A percentile compares a stretch with the other conserved stretches of the same genome.
These are phyloP conservation scores for Leccinum boreale DNA, from an alignment of 768 basidiomycete genomes.

Conservation along the genomic window DNA sequence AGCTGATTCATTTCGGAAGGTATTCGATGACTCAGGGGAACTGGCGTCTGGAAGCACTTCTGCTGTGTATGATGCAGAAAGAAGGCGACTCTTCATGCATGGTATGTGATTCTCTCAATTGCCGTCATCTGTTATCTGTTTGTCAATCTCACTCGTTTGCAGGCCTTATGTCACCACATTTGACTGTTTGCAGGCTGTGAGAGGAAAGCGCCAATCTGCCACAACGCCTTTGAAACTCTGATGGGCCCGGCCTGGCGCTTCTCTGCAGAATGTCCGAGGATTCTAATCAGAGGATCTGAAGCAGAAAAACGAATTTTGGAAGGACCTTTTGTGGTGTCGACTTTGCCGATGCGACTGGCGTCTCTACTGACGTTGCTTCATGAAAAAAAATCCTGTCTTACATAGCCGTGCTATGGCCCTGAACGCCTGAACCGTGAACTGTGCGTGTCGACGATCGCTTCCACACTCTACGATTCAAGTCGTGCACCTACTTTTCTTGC, in stretches of 20 bases:
- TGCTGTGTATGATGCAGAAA: constrained; percentile 51
- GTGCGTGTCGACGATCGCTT: background rate
- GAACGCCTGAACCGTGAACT: background rate
- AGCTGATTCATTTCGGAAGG: constrained; percentile 33
- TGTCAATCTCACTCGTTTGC: constrained; percentile 4
- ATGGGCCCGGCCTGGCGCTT: background rate
- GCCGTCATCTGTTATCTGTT: background rate
- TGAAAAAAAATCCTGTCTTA: background rate
- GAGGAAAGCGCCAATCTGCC: background rate
- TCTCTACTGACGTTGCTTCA: background rate
- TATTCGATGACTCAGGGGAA: constrained; percentile 66
- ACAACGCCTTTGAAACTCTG: background rate
- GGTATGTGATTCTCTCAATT: constrained; percentile 38
- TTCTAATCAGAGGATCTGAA: background rate
- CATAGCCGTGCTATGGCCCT: background rate
- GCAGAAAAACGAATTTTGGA: background rate
- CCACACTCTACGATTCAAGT: background rate
- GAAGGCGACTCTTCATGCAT: constrained; percentile 52
- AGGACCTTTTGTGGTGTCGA: background rate
- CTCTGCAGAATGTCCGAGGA: background rate
- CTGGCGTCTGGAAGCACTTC: constrained; percentile 55
- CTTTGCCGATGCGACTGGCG: background rate
- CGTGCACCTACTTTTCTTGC: background rate
- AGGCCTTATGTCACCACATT: constrained; percentile 35
- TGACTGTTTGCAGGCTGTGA: constrained; percentile 33